phyloP scores from a whole-genome alignment of 305 asterid genomes.

The Stenogyne calaminthoides region DNA sequence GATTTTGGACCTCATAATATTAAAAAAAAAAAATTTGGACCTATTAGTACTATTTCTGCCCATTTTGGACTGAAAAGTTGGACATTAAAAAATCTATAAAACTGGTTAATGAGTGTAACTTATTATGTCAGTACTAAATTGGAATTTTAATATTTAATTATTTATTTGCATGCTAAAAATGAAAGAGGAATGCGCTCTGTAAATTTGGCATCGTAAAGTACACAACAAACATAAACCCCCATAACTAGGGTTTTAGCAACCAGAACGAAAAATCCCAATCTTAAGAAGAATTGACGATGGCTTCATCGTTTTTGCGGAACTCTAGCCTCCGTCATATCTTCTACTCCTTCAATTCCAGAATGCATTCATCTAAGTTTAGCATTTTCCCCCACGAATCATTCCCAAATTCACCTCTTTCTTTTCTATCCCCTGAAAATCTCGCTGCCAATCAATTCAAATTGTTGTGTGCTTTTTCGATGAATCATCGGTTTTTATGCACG shows the following conservation, averaged over 20 bases:
- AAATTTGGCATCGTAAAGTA: not conserved
- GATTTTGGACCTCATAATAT: no score
- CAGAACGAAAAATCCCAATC: slow-evolving; percentile 14
- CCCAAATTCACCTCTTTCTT: slow-evolving; percentile 25
- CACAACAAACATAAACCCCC: slow-evolving; percentile 31
- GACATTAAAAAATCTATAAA: no score
- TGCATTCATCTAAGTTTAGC: slow-evolving; percentile 22
- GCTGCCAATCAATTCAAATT: slow-evolving; percentile 18
- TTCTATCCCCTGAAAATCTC: slow-evolving; percentile 16
- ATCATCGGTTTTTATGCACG: slow-evolving; percentile 42
- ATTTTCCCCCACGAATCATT: slow-evolving; percentile 16
- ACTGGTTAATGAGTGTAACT: no score
- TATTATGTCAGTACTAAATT: no score
- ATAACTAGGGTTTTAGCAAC: slow-evolving; percentile 33
- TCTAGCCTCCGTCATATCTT: slow-evolving; percentile 34
- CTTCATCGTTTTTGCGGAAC: slow-evolving; percentile 37
- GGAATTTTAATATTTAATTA: no score
- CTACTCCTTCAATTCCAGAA: slow-evolving; percentile 29
- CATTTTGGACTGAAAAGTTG: no score
- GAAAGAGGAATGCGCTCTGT: no score
- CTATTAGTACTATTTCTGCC: no score
- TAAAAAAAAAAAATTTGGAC: no score
- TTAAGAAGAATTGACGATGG: slow-evolving; percentile 29
- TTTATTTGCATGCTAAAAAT: no score
- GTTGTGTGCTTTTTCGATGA: slow-evolving; percentile 22